A percentile compares a stretch with the other conserved stretches of the same genome.
phyloP scores from a whole-genome alignment of 2,329 filamentous ascomycete species.

The Emmonsiellopsis sp. region DNA sequence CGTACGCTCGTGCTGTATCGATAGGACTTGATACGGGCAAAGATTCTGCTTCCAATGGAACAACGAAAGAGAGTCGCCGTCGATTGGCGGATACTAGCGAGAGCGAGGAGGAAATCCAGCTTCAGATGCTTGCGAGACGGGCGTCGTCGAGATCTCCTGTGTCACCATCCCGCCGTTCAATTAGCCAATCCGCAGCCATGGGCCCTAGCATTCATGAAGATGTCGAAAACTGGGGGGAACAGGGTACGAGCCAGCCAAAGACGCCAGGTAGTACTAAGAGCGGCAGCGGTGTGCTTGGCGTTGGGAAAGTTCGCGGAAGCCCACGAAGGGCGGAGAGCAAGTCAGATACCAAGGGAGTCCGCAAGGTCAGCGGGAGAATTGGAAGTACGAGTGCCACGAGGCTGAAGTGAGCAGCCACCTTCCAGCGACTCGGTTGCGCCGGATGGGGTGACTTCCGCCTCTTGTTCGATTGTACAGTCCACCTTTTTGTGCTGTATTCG shows the following conservation, averaged over 20 bases:
- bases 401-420: not conserved
- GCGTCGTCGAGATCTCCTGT: conserved; percentile 55
- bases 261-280: conserved; percentile 47
- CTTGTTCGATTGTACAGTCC: not conserved
- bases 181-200: conserved; percentile 66
- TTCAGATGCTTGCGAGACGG: conserved; percentile 61
- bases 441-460: not conserved
- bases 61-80: conserved; percentile 14
- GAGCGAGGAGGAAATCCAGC: conserved; percentile 73
- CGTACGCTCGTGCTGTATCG: conserved; percentile 54
- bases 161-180: conserved; percentile 55
- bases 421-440: not conserved
- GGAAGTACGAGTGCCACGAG: conserved; percentile 29
- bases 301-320: conserved; percentile 56
- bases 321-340: conserved; percentile 34
- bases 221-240: conserved; percentile 54
- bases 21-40: conserved; percentile 30
- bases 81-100: conserved; percentile 49
- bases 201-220: conserved; percentile 57
- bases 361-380: conserved; percentile 38
- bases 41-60: conserved; percentile 10
- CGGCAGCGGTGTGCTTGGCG: conserved; percentile 38
- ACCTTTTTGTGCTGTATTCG: not conserved
- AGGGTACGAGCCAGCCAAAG: conserved; percentile 15
- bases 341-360: conserved; percentile 31